phyloP scores from a whole-genome alignment of 208 protist species.

The Leishmania major region DNA sequence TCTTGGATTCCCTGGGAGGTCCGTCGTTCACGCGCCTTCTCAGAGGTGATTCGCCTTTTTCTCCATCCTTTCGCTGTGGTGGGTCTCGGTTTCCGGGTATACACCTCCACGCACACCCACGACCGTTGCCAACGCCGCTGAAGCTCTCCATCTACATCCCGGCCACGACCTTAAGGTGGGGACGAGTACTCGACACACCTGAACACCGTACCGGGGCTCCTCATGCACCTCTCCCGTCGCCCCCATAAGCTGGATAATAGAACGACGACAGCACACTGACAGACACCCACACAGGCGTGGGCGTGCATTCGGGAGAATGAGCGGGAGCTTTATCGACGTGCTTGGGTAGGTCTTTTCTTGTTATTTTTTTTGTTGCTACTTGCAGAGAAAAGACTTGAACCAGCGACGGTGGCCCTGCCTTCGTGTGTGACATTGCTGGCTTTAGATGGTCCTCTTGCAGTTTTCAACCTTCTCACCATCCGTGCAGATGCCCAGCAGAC shows the following conservation, averaged over 20 bases:
- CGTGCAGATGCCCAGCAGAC: constrained; percentile 69
- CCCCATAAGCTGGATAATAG: neutral
- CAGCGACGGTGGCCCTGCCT: neutral
- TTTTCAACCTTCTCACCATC: constrained; percentile 49
- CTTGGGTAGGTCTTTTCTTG: neutral
- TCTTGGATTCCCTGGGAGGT: neutral
- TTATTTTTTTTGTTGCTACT: neutral
- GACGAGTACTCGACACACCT: neutral
- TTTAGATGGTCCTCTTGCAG: constrained; percentile 28
- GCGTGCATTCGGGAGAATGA: neutral
- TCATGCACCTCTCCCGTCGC: neutral
- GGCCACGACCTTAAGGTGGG: neutral
- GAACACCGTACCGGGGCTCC: neutral
- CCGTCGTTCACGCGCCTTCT: neutral
- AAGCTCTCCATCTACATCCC: neutral
- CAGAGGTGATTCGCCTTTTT: neutral
- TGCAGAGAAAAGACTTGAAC: neutral
- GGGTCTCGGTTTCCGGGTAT: neutral
- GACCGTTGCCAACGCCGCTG: neutral
- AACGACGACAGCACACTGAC: neutral
- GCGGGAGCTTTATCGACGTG: neutral
- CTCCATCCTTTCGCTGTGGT: neutral
- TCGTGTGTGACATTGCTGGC: too few species aligned
- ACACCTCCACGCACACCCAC: neutral
- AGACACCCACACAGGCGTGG: neutral